These are phyloP conservation scores for Globisporangium recalcitrans DNA, from an alignment of 352 stramenopile species.

Conservation along the genomic window DNA sequence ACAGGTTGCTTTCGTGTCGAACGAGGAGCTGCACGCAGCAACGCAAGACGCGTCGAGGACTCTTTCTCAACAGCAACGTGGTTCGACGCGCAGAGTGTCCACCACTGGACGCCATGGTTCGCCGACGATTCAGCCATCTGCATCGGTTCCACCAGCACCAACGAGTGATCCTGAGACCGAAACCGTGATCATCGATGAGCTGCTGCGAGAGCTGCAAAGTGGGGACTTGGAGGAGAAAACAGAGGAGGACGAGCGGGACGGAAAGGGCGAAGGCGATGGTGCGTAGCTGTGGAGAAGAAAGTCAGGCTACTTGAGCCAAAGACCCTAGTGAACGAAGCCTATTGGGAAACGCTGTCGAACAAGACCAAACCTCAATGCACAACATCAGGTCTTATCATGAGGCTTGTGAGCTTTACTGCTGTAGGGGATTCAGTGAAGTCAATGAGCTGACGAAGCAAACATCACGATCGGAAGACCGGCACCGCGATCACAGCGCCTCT, in stretches of 20 bases:
- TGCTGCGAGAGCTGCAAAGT: background rate
- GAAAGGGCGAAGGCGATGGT: background rate
- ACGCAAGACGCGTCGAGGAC: background rate
- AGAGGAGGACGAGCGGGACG: background rate
- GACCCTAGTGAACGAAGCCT: too few species aligned
- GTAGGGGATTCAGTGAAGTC: too few species aligned
- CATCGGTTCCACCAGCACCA: background rate
- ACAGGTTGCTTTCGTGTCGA: background rate
- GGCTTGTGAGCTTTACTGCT: too few species aligned
- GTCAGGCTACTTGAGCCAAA: too few species aligned
- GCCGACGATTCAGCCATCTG: background rate
- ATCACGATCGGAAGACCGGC: too few species aligned
- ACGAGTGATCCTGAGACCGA: background rate
- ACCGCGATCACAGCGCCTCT: too few species aligned
- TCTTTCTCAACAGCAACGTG: background rate
- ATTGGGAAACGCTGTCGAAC: too few species aligned
- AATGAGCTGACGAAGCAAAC: too few species aligned
- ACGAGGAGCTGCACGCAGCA: background rate
- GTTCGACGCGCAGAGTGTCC: background rate
- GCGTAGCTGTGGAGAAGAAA: background rate
- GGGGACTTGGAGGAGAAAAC: constrained; percentile 8
- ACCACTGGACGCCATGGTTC: background rate
- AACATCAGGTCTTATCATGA: too few species aligned
- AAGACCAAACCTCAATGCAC: too few species aligned
- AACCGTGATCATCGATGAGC: background rate